Conservation (phyloP, 2,329 filamentous ascomycete species). For the Thielaviopsis populi region DNA sequence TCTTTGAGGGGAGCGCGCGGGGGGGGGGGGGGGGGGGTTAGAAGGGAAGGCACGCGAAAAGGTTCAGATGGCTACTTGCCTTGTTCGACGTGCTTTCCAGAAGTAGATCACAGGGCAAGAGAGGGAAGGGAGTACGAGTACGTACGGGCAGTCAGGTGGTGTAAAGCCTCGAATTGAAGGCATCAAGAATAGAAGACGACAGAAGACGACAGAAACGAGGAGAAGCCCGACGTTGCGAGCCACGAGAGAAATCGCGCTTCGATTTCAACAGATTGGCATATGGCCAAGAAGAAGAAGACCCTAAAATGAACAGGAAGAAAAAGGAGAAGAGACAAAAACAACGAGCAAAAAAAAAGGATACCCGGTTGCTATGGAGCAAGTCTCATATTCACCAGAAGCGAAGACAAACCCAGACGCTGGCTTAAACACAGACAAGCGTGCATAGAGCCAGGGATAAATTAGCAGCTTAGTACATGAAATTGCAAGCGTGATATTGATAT, state of each 20-base stretch:
- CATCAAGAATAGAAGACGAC: background rate
- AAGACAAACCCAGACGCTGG: background rate
- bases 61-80: background rate
- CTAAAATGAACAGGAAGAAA: background rate
- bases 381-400: background rate
- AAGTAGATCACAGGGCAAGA: background rate
- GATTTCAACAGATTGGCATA: no score
- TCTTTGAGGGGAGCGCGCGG: background rate
- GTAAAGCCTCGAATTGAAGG: no score
- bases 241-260: background rate
- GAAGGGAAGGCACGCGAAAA: background rate
- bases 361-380: conserved; percentile 3
- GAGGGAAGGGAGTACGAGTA: background rate
- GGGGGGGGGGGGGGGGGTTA: background rate
- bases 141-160: background rate
- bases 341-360: background rate
- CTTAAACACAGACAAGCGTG: background rate
- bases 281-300: background rate
- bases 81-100: background rate
- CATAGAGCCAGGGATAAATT: conserved; percentile 1
- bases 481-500: background rate
- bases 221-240: background rate
- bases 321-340: background rate
- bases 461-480: background rate
- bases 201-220: background rate